Percentiles rank a stretch among this genome's conserved stretches.
phyloP scores from a whole-genome alignment of 2,329 filamentous ascomycete species.

The Exophiala xenobiotica region DNA sequence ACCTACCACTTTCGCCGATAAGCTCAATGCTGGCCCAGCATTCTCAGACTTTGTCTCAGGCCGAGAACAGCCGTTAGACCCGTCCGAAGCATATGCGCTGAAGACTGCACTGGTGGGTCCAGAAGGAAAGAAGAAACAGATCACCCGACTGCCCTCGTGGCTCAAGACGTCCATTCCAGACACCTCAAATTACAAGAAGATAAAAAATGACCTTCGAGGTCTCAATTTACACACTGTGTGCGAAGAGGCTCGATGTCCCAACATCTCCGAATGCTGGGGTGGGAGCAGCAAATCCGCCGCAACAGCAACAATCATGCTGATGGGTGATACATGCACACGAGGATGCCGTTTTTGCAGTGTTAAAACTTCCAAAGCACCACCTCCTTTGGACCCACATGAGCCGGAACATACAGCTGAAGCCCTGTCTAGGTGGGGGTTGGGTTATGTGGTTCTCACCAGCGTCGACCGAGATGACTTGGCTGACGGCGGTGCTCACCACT shows the following conservation, averaged over 20 bases:
- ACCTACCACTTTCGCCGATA: constrained; percentile 60
- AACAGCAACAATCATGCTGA: constrained; percentile 98
- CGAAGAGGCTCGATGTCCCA: constrained; percentile 95
- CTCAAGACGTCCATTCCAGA: constrained; percentile 92
- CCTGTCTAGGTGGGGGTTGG: constrained; percentile 85
- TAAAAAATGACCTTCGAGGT: constrained; percentile 89
- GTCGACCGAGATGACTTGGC: constrained; percentile 91
- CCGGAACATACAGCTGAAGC: constrained; percentile 96
- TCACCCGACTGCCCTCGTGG: constrained; percentile 82
- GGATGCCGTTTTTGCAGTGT: constrained; percentile 97
- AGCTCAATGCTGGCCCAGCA: constrained; percentile 63
- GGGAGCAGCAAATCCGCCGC: constrained; percentile 83
- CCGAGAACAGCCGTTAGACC: constrained; percentile 41
- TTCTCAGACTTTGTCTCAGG: constrained; percentile 62
- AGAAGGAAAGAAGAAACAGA: constrained; percentile 62
- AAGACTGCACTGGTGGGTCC: constrained; percentile 62
- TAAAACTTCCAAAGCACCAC: constrained; percentile 74
- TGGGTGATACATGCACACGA: constrained; percentile 96
- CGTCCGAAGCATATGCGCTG: constrained; percentile 57
- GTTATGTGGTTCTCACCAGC: constrained; percentile 90
- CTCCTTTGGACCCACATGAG: constrained; percentile 90
- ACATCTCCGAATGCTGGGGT: constrained; percentile 98
- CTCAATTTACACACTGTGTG: constrained; percentile 92
- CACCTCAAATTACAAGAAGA: constrained; percentile 85
- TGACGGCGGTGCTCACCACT: constrained; percentile 86